These are phyloP conservation scores for Solanum tarapatanum DNA, from an alignment of 257 asterid species.

Conservation along the genomic window DNA sequence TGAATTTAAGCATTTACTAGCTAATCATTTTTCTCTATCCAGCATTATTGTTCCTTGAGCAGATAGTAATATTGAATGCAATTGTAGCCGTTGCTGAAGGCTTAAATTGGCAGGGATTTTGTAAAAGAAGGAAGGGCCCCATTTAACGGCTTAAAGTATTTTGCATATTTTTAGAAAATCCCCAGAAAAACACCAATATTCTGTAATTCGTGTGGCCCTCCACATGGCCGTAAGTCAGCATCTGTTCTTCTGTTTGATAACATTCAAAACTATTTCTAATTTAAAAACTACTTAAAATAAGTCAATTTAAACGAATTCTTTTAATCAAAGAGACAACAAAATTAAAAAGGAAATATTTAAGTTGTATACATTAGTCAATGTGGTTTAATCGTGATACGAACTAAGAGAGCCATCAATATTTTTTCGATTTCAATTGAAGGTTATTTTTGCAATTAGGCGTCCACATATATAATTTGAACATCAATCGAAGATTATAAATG, in stretches of 20 bases:
- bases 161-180: constrained; percentile 9
- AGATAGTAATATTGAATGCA: not conserved
- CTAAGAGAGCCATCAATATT: not conserved
- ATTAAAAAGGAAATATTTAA: not conserved
- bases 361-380: not conserved
- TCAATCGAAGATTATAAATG: not conserved
- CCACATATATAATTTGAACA: not conserved
- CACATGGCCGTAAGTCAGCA: not conserved
- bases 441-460: not conserved
- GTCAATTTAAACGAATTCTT: too few species aligned
- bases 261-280: too few species aligned
- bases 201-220: constrained; percentile 8
- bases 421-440: not conserved
- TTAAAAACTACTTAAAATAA: too few species aligned
- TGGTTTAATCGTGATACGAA: not conserved
- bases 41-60: not conserved
- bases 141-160: constrained; percentile 31
- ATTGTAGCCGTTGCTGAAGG: not conserved
- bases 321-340: not conserved
- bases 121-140: constrained; percentile 13
- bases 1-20: not conserved
- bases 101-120: not conserved
- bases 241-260: not conserved
- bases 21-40: not conserved
- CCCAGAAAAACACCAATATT: constrained; percentile 20